Evolutionary conservation across 768 basidiomycete genomes (phyloP), one percentile per base, ranked within the genome.

Genomic region (Lactarius indigo): DNA sequence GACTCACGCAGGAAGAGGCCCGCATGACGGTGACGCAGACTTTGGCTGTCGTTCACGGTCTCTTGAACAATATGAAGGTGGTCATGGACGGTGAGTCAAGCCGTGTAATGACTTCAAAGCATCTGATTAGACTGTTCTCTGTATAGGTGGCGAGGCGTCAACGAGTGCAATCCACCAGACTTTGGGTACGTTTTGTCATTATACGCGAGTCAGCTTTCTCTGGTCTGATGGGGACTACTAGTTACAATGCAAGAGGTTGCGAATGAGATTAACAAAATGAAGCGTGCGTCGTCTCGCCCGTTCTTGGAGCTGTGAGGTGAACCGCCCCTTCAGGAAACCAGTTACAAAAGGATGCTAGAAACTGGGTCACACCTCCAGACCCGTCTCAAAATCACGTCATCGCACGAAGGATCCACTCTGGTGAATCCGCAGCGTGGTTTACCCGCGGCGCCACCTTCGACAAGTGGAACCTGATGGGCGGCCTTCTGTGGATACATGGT

Each of bases 1-100:
- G 64, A 30, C 64, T 65, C 58, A 65, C 64, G 5, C 12, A 35
- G 18, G 64, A 65, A 2, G 64, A 65, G 31, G 47, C 59, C 15
- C 52, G 28, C 5, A 44, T 60, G 64, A 44, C 59, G 7, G 59
- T 55, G 18, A 28, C 58, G 23, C 64, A 65, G 17, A 65, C 64
- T 13, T n/a, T 59, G 8, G 17, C 59, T 28, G 10, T 59, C 33
- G 64, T 60, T 20, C 28, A 58, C 35, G 57, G 63, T 35, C n/a
- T n/a, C n/a, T n/a, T n/a, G n/a, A n/a, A n/a, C n/a, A n/a, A n/a
- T n/a, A n/a, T n/a, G n/a, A n/a, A n/a, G n/a, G n/a, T n/a, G n/a
- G n/a, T n/a, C n/a, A n/a, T n/a, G n/a, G n/a, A n/a, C n/a, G n/a
- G n/a, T n/a, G n/a, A n/a, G n/a, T n/a, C n/a, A n/a, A n/a, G n/a